These are phyloP conservation scores for Boletus reticuloceps DNA, from an alignment of 768 basidiomycete species.

Conservation along the genomic window DNA sequence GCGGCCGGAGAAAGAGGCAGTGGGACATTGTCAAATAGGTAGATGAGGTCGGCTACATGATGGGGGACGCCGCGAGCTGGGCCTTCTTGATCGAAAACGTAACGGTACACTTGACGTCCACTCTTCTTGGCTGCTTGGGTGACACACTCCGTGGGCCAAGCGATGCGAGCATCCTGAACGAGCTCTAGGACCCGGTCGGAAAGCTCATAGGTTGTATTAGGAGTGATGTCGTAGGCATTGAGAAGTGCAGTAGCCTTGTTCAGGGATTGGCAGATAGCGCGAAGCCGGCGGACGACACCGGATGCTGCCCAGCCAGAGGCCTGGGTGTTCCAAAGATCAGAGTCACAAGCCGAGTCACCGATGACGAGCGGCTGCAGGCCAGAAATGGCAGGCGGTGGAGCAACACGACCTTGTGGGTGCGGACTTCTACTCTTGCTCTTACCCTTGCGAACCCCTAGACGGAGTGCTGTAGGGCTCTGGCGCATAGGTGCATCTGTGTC, in stretches of 20 bases:
- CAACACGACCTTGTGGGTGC: slow-evolving; percentile 20
- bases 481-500: slow-evolving; percentile 13
- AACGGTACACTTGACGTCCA: slow-evolving; percentile 70
- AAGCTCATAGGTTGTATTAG: slow-evolving; percentile 65
- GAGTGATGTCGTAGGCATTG: slow-evolving; percentile 68
- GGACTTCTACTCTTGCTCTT: slow-evolving; percentile 28
- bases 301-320: slow-evolving; percentile 62
- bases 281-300: slow-evolving; percentile 62
- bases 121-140: slow-evolving; percentile 48
- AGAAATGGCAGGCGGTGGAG: slow-evolving; percentile 13
- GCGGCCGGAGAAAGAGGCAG: slow-evolving; percentile 41
- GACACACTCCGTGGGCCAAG: slow-evolving; percentile 74
- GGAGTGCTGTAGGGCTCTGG: slow-evolving; percentile 19
- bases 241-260: slow-evolving; percentile 58
- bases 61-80: slow-evolving; percentile 63
- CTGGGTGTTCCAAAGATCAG: slow-evolving; percentile 58
- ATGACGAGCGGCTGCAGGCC: slow-evolving; percentile 66
- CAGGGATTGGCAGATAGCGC: slow-evolving; percentile 72
- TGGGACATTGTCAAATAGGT: slow-evolving; percentile 75
- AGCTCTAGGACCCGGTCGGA: slow-evolving; percentile 68
- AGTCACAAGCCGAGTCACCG: slow-evolving; percentile 67
- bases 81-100: slow-evolving; percentile 80
- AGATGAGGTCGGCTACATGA: slow-evolving; percentile 70
- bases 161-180: slow-evolving; percentile 69
- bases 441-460: slow-evolving; percentile 24